Base-by-base conservation (phyloP, 129 eudicot genomes). In the Tagetes patula region DNA sequence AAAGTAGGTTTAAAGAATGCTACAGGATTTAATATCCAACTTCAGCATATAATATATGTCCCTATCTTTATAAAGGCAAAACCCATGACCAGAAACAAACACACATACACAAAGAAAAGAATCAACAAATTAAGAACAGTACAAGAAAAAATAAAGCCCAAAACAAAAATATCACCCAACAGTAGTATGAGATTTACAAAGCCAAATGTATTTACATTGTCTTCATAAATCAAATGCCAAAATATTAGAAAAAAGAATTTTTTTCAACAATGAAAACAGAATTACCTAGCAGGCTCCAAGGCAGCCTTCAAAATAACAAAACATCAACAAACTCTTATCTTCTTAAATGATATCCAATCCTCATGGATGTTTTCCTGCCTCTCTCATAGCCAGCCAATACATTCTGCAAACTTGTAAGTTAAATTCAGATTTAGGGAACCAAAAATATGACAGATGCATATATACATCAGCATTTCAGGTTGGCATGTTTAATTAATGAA, bases 151-250 rank as follows among this genome's bases (percentile, higher is more conserved):
- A 68, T 6, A n/a, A 0, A 30, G 31, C 38, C 31, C 40, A 3
- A 10, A 32, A 10, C 40, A 32, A 43, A 14, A 56, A 43, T 56
- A 54, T 60, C 77, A 73, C 53, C 13, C 13, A 34, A 42, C 0
- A 41, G 49, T 59, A 13, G 41, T 12, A 55, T 76, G 69, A 77
- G 78, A 76, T 59, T 75, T 80, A 83, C 84, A 79, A 79, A 52
- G 63, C 84, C 87, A 55, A 80, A 77, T 76, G 81, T 83, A 83
- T 83, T 75, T 83, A 83, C 87, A 83, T 9, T 54, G 84, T 79
- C 86, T 64, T 59, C 74, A 50, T 71, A 81, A 83, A 79, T 71
- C 79, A 75, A 77, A 74, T 12, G 43, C 66, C 62, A 60, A 52
- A 48, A 68, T 5, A 52, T 66, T 74, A 67, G 69, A 67, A 77